These are phyloP conservation scores for Hypomontagnella submonticulosa DNA, from an alignment of 495 filamentous ascomycete genomes.

Conservation along the genomic window DNA sequence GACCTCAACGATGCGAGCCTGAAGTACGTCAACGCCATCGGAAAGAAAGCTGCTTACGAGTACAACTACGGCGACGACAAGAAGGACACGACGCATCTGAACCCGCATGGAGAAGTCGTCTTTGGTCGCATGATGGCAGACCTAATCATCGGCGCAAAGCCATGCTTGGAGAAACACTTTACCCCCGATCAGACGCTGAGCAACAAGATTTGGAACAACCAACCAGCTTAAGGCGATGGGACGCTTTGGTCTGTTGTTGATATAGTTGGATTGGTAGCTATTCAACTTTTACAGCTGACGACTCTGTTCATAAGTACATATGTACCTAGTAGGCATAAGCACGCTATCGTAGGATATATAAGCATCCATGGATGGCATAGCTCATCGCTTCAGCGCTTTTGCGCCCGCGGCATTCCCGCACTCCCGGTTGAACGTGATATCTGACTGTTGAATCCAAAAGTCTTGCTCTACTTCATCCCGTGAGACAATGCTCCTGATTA, in stretches of 20 bases:
- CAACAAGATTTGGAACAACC: constrained; percentile 46
- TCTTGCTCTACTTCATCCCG: neutral
- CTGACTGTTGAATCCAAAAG: constrained; percentile 25
- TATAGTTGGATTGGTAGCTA: constrained; percentile 12
- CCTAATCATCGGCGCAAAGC: constrained; percentile 47
- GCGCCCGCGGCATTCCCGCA: neutral
- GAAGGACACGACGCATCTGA: constrained; percentile 61
- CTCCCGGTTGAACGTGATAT: constrained; percentile 4
- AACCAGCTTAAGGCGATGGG: constrained; percentile 39
- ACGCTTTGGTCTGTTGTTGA: neutral
- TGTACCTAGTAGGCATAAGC: constrained; percentile 14
- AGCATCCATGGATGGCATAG: neutral
- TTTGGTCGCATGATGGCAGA: constrained; percentile 61
- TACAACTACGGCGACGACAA: constrained; percentile 53
- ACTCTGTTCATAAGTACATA: constrained; percentile 7
- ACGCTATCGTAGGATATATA: constrained; percentile 9
- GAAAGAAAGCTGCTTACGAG: constrained; percentile 48
- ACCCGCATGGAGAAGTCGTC: constrained; percentile 52
- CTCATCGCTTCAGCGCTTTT: constrained; percentile 1
- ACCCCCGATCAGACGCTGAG: constrained; percentile 46
- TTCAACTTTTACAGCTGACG: neutral
- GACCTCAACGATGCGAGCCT: constrained; percentile 59
- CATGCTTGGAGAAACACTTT: constrained; percentile 43
- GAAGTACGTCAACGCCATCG: constrained; percentile 59
- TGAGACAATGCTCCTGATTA: constrained; percentile 3